A percentile compares a stretch with the other conserved stretches of the same genome.
Conservation (phyloP, 345 rosid genomes). For the Citrus unshiu region DNA sequence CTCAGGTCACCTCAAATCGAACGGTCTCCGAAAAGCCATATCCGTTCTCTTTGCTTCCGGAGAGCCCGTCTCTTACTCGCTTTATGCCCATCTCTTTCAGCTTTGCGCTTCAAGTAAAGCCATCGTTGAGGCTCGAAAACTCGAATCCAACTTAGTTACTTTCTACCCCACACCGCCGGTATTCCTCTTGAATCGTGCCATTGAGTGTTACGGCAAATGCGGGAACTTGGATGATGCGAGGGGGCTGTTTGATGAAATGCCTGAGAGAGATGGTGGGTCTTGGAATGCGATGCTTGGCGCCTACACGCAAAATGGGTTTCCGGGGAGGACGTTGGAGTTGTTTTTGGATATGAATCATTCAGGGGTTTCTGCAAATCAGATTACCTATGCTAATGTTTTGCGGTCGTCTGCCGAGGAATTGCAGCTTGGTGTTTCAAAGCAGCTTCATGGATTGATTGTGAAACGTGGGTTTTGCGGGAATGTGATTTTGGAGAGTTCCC, state of each 20-base stretch:
- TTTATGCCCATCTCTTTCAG: slow-evolving; percentile 61
- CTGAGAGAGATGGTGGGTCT: slow-evolving; percentile 82
- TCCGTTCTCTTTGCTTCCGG: slow-evolving; percentile 57
- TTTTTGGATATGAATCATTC: slow-evolving; percentile 51
- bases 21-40: slow-evolving; percentile 54
- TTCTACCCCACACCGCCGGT: slow-evolving; percentile 50
- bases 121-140: slow-evolving; percentile 65
- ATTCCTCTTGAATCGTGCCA: slow-evolving; percentile 63
- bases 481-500: slow-evolving; percentile 65
- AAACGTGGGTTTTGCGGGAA: slow-evolving; percentile 55
- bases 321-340: slow-evolving; percentile 36
- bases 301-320: slow-evolving; percentile 33
- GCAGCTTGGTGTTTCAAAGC: slow-evolving; percentile 42
- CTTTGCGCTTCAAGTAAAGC: slow-evolving; percentile 47
- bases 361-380: slow-evolving; percentile 52
- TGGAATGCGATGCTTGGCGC: slow-evolving; percentile 84
- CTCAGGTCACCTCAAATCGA: slow-evolving; percentile 32
- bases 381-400: slow-evolving; percentile 53
- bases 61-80: slow-evolving; percentile 38
- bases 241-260: slow-evolving; percentile 81
- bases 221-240: slow-evolving; percentile 54
- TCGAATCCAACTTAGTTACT: slow-evolving; percentile 60
- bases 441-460: slow-evolving; percentile 58
- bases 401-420: slow-evolving; percentile 47
- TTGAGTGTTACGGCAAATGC: slow-evolving; percentile 62